Conservation (phyloP, 2,329 filamentous ascomycete species). For the Madurella fahalii region DNA sequence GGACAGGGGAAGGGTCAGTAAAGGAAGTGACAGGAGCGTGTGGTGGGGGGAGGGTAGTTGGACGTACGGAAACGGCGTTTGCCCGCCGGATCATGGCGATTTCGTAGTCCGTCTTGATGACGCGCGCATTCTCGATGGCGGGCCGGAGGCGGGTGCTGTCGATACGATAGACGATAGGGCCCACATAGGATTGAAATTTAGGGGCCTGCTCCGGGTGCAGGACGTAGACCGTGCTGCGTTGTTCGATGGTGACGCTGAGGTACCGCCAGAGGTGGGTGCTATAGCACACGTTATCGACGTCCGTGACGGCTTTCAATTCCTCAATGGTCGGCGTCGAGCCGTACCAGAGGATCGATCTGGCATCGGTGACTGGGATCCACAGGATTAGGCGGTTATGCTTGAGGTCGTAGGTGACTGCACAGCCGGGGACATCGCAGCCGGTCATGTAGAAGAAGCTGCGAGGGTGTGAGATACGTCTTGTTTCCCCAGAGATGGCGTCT, state of each 20-base stretch:
- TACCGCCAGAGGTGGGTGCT: conserved; percentile 45
- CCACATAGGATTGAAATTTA: conserved; percentile 23
- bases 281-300: conserved; percentile 69
- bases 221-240: conserved; percentile 42
- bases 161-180: conserved; percentile 35
- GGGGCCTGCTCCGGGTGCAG: conserved; percentile 35
- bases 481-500: background rate
- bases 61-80: conserved; percentile 61
- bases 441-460: conserved; percentile 56
- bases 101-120: conserved; percentile 83
- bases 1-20: background rate
- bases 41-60: background rate
- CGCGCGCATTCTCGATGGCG: conserved; percentile 75
- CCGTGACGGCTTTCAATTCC: conserved; percentile 58
- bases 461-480: background rate
- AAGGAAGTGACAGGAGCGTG: background rate
- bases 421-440: conserved; percentile 52
- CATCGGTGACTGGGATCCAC: conserved; percentile 68
- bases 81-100: conserved; percentile 76
- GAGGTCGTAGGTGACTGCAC: conserved; percentile 55
- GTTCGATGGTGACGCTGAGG: conserved; percentile 44
- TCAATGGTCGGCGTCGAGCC: conserved; percentile 57
- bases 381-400: conserved; percentile 60
- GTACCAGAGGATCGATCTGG: conserved; percentile 58
- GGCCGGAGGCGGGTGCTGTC: conserved; percentile 54